Percentiles rank a stretch among this genome's conserved stretches.
Conservation (phyloP, 352 stramenopile genomes). For the Pythium monospermum region DNA sequence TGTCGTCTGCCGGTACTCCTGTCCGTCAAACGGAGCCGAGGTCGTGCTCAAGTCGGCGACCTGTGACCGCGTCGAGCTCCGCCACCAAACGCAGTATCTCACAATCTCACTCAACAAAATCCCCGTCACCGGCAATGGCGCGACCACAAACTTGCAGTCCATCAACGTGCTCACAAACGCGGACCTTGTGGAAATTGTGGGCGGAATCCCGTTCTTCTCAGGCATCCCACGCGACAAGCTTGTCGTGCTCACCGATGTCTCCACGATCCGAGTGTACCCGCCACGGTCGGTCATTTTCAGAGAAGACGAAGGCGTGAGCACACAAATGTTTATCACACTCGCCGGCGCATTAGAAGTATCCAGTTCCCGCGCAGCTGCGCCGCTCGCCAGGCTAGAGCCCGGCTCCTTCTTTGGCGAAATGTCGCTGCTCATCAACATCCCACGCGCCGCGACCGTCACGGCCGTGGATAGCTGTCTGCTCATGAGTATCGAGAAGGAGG, state of each 20-base stretch:
- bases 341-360: slow-evolving; percentile 59
- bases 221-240: slow-evolving; percentile 58
- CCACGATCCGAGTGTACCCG: slow-evolving; percentile 70
- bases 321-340: slow-evolving; percentile 76
- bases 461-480: slow-evolving; percentile 70
- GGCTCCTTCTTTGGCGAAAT: slow-evolving; percentile 82
- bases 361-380: slow-evolving; percentile 35
- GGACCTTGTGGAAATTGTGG: slow-evolving; percentile 54
- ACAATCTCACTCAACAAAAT: slow-evolving; percentile 32
- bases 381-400: slow-evolving; percentile 54
- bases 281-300: slow-evolving; percentile 62
- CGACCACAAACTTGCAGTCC: slow-evolving; percentile 19
- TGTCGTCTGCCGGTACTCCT: slow-evolving; percentile 61
- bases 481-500: slow-evolving; percentile 73
- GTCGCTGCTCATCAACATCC: slow-evolving; percentile 76
- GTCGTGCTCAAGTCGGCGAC: slow-evolving; percentile 59
- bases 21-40: slow-evolving; percentile 48
- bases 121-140: slow-evolving; percentile 12
- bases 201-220: slow-evolving; percentile 69
- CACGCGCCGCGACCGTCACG: slow-evolving; percentile 60
- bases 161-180: slow-evolving; percentile 66
- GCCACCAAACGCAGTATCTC: slow-evolving; percentile 37
- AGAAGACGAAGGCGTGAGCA: slow-evolving; percentile 73
- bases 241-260: slow-evolving; percentile 57
- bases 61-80: slow-evolving; percentile 40